A percentile compares a stretch with the other conserved stretches of the same genome.
phyloP scores from a whole-genome alignment of 2,329 filamentous ascomycete species.

The Neofusicoccum ribis region DNA sequence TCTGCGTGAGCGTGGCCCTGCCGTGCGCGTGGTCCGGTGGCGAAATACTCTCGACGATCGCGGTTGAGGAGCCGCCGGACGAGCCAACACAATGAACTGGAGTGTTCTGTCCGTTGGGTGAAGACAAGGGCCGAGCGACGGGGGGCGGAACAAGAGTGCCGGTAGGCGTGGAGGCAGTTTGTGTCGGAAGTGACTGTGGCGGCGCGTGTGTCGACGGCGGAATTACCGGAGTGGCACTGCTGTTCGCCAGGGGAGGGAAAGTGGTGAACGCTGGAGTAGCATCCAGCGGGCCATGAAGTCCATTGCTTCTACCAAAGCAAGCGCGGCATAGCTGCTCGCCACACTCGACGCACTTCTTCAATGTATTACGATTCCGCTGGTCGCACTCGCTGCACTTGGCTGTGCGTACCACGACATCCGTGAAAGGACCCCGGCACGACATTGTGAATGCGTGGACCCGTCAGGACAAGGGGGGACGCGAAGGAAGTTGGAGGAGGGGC shows the following conservation, averaged over 20 bases:
- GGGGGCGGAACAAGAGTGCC: background rate
- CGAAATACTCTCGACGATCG: background rate
- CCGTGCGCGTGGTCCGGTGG: background rate
- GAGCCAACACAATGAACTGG: background rate
- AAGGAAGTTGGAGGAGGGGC: background rate
- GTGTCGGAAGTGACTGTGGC: no score
- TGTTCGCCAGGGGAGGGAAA: no score
- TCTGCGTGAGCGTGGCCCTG: background rate
- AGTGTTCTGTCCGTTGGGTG: background rate
- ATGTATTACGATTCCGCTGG: constrained; percentile 30
- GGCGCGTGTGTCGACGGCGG: no score
- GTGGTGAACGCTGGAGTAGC: background rate
- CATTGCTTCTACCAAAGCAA: constrained; percentile 27
- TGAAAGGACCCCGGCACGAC: constrained; percentile 25
- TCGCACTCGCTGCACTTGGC: constrained; percentile 41
- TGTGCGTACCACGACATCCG: constrained; percentile 31
- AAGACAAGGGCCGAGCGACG: background rate
- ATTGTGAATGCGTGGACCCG: background rate
- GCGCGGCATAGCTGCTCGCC: constrained; percentile 35
- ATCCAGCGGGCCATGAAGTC: constrained; percentile 17
- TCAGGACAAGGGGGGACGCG: background rate
- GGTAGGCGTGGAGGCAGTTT: no score
- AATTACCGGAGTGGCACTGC: no score
- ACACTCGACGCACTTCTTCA: constrained; percentile 37
- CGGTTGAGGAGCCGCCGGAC: background rate